Evolutionary conservation across 2,329 filamentous ascomycete genomes (phyloP).

Genomic region (Rhynchosporium secalis): DNA sequence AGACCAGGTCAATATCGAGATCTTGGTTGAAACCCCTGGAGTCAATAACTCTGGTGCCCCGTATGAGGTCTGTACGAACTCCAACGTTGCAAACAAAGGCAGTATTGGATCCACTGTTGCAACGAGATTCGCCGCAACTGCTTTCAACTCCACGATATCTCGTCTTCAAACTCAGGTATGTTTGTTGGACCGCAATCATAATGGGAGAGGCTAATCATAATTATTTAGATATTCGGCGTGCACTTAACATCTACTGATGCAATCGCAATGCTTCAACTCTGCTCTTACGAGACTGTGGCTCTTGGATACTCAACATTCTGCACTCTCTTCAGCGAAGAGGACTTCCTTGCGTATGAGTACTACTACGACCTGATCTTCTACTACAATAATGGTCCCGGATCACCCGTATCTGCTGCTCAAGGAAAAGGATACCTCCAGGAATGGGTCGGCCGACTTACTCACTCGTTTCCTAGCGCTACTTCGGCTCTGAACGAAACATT

Average conservation of each 20-base stretch:
- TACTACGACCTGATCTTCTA: constrained; percentile 45
- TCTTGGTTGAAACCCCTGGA: constrained; percentile 19
- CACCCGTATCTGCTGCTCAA: constrained; percentile 21
- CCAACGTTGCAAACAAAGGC: constrained; percentile 15
- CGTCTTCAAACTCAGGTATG: constrained; percentile 21
- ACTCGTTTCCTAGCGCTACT: constrained; percentile 33
- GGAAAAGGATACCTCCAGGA: constrained; percentile 24
- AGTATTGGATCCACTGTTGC: constrained; percentile 21
- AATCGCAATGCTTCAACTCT: constrained; percentile 25
- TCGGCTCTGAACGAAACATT: constrained; percentile 31
- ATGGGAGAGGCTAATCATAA: constrained; percentile 1
- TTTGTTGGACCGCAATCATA: neutral
- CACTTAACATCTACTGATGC: constrained; percentile 20
- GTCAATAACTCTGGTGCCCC: constrained; percentile 23
- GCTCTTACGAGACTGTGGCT: constrained; percentile 34
- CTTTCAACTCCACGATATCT: constrained; percentile 21
- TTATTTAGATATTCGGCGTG: constrained; percentile 18
- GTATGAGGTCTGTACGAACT: constrained; percentile 21
- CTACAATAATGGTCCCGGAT: constrained; percentile 29
- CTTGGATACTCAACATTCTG: constrained; percentile 48
- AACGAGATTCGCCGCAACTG: constrained; percentile 10
- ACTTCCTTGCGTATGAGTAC: constrained; percentile 48
- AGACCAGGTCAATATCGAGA: constrained; percentile 23
- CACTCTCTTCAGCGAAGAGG: constrained; percentile 44
- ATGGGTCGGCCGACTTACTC: constrained; percentile 21